Percentiles rank a stretch among this genome's conserved stretches.
Evolutionary conservation across 2,329 filamentous ascomycete species (phyloP).

Genomic region (Epichloe sibirici): DNA sequence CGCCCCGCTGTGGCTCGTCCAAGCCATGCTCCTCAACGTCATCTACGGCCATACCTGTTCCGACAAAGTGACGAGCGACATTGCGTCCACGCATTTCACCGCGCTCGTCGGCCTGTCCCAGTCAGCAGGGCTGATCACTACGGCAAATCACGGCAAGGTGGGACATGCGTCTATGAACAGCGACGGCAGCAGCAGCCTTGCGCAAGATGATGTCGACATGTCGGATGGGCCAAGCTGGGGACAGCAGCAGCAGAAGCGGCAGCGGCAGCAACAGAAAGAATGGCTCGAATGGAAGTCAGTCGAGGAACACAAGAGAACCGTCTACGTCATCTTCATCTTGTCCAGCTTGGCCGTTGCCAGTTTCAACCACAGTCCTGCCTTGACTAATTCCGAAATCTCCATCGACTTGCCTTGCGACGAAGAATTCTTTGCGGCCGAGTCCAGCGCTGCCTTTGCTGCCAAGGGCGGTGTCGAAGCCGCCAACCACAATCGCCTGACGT

Average conservation of each 20-base stretch:
- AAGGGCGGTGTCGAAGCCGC: constrained; percentile 61
- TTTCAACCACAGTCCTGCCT: constrained; percentile 81
- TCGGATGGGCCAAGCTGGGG: constrained; percentile 37
- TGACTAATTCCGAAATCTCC: constrained; percentile 88
- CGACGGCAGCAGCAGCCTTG: constrained; percentile 12
- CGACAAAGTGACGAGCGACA: constrained; percentile 81
- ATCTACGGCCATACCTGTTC: constrained; percentile 92
- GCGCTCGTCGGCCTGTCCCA: constrained; percentile 83
- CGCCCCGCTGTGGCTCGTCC: constrained; percentile 87
- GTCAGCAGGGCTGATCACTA: constrained; percentile 57
- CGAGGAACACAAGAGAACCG: constrained; percentile 86
- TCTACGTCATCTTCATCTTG: constrained; percentile 82
- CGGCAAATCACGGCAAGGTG: constrained; percentile 16
- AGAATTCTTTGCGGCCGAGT: constrained; percentile 76
- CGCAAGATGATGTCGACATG: constrained; percentile 43
- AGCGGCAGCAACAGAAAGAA: constrained; percentile 34
- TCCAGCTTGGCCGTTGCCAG: constrained; percentile 85
- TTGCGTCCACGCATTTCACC: constrained; percentile 83
- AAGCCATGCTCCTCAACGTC: constrained; percentile 92
- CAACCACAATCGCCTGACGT: constrained; percentile 60
- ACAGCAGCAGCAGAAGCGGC: constrained; percentile 27
- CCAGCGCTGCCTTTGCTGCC: constrained; percentile 66
- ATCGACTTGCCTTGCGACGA: constrained; percentile 89
- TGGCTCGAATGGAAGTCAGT: constrained; percentile 83
- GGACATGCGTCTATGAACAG: not conserved